Base-by-base conservation (phyloP, 306 rosid genomes). In the Purshia tridentata region DNA sequence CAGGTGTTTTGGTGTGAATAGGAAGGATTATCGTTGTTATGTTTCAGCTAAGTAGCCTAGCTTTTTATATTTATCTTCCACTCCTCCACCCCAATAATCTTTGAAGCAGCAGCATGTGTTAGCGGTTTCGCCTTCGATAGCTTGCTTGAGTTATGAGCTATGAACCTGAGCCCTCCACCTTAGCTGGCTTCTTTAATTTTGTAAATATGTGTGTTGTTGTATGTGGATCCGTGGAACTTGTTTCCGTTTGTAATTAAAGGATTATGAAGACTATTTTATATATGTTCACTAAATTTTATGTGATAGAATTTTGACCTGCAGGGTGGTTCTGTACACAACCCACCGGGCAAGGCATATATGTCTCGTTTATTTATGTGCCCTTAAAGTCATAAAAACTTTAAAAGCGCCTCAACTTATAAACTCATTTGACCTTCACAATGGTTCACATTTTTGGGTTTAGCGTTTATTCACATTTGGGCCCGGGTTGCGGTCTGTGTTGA, bases 121-220 rank as follows among this genome's bases (percentile, higher is more conserved):
- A 52, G 77, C 70, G 60, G 60, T 72, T 67, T n/a, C 65, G 18
- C 40, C 50, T 69, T 22, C 16, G 23, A 4, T 39, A 52, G 13
- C 65, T 55, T 70, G 41, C 51, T 54, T 53, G 39, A 55, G 75
- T 55, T 20, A 41, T 44, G 49, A 70, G 65, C 54, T 75, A 80
- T 65, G 40, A 83, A 53, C 78, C 81, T 65, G 80, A 82, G 81
- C 82, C 76, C 76, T 77, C 62, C 72, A 65, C 66, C 58, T 29
- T 62, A 29, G 72, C 61, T 19, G 47, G 67, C 37, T 49, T 48
- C 74, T 74, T 66, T 69, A 48, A 58, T 79, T 66, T 71, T 85
- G 92, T 85, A 72, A 59, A 89, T 87, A 84, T 66, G 72, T 39
- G 69, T 79, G 88, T 69, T 72, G 55, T 59, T 74, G 77, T 76